phyloP scores from a whole-genome alignment of 768 basidiomycete species.

The Trametes maxima region DNA sequence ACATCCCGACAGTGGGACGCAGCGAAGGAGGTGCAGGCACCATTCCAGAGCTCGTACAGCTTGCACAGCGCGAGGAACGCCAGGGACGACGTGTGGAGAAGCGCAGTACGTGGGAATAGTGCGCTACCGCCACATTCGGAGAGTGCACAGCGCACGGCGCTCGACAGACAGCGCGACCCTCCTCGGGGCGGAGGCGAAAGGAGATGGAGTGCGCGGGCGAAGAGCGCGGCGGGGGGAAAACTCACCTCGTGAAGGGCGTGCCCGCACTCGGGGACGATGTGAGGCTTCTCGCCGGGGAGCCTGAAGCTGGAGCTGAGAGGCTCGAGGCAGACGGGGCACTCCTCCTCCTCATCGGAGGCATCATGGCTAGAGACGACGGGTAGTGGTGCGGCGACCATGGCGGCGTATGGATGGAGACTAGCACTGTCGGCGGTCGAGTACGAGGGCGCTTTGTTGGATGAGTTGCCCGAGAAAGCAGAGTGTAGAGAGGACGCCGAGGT shows the following conservation, averaged over 20 bases:
- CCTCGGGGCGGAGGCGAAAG: neutral
- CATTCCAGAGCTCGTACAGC: neutral
- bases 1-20: neutral
- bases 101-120: slow-evolving; percentile 12
- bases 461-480: slow-evolving; percentile 45
- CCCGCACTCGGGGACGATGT: slow-evolving; percentile 96
- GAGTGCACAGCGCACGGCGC: neutral
- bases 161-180: neutral
- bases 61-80: slow-evolving; percentile 3
- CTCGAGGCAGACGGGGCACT: slow-evolving; percentile 96
- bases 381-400: slow-evolving; percentile 64
- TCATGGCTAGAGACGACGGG: slow-evolving; percentile 74
- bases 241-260: slow-evolving; percentile 94
- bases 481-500: slow-evolving; percentile 54
- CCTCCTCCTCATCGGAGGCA: slow-evolving; percentile 69
- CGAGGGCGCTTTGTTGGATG: slow-evolving; percentile 24
- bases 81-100: slow-evolving; percentile 7
- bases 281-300: slow-evolving; percentile 94
- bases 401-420: slow-evolving; percentile 54
- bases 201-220: neutral
- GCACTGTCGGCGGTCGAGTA: slow-evolving; percentile 44
- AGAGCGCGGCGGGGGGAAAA: slow-evolving; percentile 4
- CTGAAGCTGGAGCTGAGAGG: slow-evolving; percentile 91
- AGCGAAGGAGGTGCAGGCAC: slow-evolving; percentile 1
- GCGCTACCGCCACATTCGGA: slow-evolving; percentile 11